Percentiles rank a stretch among this genome's conserved stretches.
Conservation (phyloP, 208 protist genomes). For the Novymonas esmeraldas region DNA sequence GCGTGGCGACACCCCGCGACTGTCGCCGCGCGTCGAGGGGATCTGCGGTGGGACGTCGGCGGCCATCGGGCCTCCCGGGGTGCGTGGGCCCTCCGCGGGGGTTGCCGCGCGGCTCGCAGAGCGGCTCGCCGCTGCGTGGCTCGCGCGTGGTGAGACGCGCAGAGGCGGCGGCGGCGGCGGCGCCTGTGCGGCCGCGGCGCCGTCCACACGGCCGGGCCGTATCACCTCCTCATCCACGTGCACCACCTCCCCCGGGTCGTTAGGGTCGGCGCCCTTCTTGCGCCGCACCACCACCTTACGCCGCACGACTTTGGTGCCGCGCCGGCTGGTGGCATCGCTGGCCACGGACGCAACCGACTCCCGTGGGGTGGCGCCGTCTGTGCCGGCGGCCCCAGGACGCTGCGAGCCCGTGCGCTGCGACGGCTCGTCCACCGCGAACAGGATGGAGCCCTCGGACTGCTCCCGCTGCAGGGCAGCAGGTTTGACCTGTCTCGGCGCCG, state of each 20-base stretch:
- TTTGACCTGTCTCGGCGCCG: background rate
- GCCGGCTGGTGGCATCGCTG: conserved; percentile 13
- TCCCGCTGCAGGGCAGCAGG: background rate
- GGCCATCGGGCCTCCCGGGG: conserved; percentile 9
- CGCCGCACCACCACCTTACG: conserved; percentile 32
- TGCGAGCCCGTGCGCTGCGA: conserved; percentile 8
- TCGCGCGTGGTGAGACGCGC: conserved; percentile 49
- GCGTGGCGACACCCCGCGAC: conserved; percentile 19
- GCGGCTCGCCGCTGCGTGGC: conserved; percentile 36
- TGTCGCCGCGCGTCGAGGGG: conserved; percentile 25
- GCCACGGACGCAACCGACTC: conserved; percentile 16
- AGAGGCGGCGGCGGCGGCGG: conserved; percentile 32
- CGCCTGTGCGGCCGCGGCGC: background rate
- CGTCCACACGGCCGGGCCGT: conserved; percentile 22
- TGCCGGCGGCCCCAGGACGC: background rate
- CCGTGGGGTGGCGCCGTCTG: conserved; percentile 6
- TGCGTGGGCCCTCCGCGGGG: conserved; percentile 20
- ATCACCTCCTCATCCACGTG: conserved; percentile 31
- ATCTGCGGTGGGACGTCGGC: conserved; percentile 26
- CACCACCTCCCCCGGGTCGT: conserved; percentile 24
- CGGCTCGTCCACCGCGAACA: background rate
- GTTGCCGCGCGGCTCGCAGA: conserved; percentile 22
- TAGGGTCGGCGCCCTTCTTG: conserved; percentile 26
- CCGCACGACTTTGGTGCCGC: conserved; percentile 20
- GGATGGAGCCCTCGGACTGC: conserved; percentile 7